phyloP scores from a whole-genome alignment of 2,329 filamentous ascomycete species.

The Pseudocercospora pini-densiflorae region DNA sequence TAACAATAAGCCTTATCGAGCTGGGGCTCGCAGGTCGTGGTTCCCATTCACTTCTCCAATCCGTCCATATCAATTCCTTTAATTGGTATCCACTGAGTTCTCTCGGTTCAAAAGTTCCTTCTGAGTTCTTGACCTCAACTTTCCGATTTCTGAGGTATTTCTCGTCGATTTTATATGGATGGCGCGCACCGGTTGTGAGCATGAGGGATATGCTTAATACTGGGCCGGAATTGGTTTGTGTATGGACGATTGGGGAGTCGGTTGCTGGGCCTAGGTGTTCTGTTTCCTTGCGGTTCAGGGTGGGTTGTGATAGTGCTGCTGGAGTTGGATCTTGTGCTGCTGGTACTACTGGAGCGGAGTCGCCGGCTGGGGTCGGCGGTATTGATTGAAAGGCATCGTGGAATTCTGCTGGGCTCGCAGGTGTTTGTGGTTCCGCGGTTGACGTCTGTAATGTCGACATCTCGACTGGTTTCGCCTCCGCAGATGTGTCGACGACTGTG shows the following conservation, averaged over 20 bases:
- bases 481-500: slow-evolving; percentile 8
- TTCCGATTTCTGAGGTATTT: slow-evolving; percentile 82
- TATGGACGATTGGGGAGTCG: slow-evolving; percentile 44
- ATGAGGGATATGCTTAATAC: slow-evolving; percentile 79
- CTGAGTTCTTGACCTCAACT: slow-evolving; percentile 73
- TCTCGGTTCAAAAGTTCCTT: slow-evolving; percentile 72
- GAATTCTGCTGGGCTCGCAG: slow-evolving; percentile 10
- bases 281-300: slow-evolving; percentile 45
- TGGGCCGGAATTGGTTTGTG: slow-evolving; percentile 43
- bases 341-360: neutral
- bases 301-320: slow-evolving; percentile 16
- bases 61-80: slow-evolving; percentile 89
- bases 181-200: slow-evolving; percentile 74
- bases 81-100: slow-evolving; percentile 91
- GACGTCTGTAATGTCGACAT: slow-evolving; percentile 15
- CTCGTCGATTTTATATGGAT: slow-evolving; percentile 88
- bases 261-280: slow-evolving; percentile 55
- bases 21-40: slow-evolving; percentile 81
- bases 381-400: slow-evolving; percentile 15
- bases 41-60: slow-evolving; percentile 91
- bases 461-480: slow-evolving; percentile 20
- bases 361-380: slow-evolving; percentile 2
- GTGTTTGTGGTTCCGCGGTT: slow-evolving; percentile 3
- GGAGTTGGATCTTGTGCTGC: neutral
- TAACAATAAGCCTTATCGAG: slow-evolving; percentile 88